Evolutionary conservation across 23 red algal species (phyloP).

Genomic region (Gracilariopsis chorda): DNA sequence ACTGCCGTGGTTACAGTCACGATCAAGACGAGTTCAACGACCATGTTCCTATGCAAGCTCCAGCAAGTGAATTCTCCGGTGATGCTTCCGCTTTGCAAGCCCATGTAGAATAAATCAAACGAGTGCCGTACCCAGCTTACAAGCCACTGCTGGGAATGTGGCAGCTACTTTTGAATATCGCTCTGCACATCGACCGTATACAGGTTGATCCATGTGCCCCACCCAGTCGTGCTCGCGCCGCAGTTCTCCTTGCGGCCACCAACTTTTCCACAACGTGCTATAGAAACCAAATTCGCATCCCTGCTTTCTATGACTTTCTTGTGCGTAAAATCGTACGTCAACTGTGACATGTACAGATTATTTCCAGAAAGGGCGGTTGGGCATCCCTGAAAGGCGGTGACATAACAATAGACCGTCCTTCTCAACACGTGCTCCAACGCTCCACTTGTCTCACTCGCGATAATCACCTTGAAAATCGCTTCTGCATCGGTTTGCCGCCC

Average conservation of each 20-base stretch:
- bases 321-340: constrained; percentile 1
- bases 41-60: neutral
- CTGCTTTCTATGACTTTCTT: constrained; percentile 73
- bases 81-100: neutral
- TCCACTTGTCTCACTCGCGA: constrained; percentile 45
- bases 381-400: constrained; percentile 65
- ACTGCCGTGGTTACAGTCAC: neutral
- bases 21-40: no score
- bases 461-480: constrained; percentile 56
- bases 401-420: constrained; percentile 63
- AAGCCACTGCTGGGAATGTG: constrained; percentile 66
- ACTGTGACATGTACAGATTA: no score
- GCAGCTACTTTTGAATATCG: neutral
- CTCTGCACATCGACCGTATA: constrained; percentile 58
- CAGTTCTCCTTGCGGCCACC: constrained; percentile 23
- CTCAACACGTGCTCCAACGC: constrained; percentile 73
- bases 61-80: neutral
- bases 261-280: constrained; percentile 14
- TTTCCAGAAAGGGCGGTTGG: constrained; percentile 52
- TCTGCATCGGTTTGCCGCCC: constrained; percentile 76
- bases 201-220: constrained; percentile 74
- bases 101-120: constrained; percentile 7
- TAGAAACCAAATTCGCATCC: neutral
- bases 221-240: constrained; percentile 40
- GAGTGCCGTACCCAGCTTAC: constrained; percentile 61